Evolutionary conservation across 1,284 basidiomycete genomes (phyloP).

Genomic region (Ceratobasidium sp.): DNA sequence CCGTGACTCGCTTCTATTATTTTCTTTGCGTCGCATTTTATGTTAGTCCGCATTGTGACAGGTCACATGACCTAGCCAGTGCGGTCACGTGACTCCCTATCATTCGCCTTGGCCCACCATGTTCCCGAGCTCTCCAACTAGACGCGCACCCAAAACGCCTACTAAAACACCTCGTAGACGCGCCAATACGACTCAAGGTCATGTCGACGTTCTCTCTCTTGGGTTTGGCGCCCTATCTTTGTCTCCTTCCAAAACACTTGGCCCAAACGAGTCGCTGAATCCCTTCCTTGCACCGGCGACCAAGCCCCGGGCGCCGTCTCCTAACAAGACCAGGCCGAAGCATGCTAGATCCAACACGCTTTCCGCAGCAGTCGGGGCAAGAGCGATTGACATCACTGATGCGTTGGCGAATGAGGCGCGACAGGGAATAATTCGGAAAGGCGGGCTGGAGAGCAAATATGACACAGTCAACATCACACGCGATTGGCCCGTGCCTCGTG

Average conservation of each 20-base stretch:
- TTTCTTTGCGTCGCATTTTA: too few species aligned
- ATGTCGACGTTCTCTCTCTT: conserved; percentile 41
- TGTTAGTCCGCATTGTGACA: too few species aligned
- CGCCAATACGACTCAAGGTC: conserved; percentile 39
- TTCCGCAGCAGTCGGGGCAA: conserved; percentile 35
- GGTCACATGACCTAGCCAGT: background rate
- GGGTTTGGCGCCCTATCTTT: conserved; percentile 45
- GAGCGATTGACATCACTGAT: conserved; percentile 63
- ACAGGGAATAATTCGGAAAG: conserved; percentile 73
- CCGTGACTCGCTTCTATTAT: too few species aligned
- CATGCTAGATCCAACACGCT: conserved; percentile 38
- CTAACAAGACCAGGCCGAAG: conserved; percentile 28
- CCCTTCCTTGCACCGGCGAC: conserved; percentile 44
- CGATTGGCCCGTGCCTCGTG: conserved; percentile 39
- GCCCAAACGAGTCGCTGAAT: conserved; percentile 39
- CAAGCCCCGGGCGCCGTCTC: conserved; percentile 33
- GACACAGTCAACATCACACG: conserved; percentile 67
- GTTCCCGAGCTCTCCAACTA: conserved; percentile 25
- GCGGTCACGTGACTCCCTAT: conserved; percentile 18
- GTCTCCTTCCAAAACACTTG: conserved; percentile 44
- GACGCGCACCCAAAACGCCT: conserved; percentile 19
- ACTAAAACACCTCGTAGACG: conserved; percentile 40
- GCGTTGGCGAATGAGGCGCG: conserved; percentile 70
- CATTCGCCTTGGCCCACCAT: conserved; percentile 7
- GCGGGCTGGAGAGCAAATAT: conserved; percentile 77